Base-by-base conservation (phyloP, 768 basidiomycete species). In the Kwoniella pini region DNA sequence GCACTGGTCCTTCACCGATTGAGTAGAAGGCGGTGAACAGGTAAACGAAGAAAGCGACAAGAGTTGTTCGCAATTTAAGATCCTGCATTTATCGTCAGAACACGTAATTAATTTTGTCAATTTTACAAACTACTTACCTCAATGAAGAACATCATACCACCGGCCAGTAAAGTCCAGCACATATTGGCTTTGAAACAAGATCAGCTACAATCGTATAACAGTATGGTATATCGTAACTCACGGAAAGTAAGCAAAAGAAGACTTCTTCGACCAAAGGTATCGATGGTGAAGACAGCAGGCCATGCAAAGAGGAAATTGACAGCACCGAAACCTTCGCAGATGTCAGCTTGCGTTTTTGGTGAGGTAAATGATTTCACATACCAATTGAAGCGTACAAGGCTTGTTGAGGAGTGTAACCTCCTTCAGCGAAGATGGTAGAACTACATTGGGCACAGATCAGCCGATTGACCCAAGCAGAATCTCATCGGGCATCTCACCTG, bases 1-100 rank as follows among this genome's bases (percentile, higher is more conserved):
- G 42, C 10, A 93, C 90, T 6, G 91, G 91, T 0, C 91, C 91
- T 80, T 91, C 90, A 85, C 81, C 71, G 84, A 86, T 53, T 27
- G 27, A 31, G 48, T 57, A 57, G 27, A 50, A 49, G 10, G 36
- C 45, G 26, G 45, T 30, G 30, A 49, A 57, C 9, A 57, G 26
- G 46, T 57, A 57, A 31, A 57, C 36, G 57, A 57, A 57, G 17
- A 19, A 28, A 45, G 26, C 54, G 42, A n/a, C 26, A 55, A 28
- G 33, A 36, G 33, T 36, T 36, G 33, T 36, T 36, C 33, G 33
- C 33, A 36, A 36, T 36, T 36, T 36, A 7, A 36, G 7, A 15
- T 36, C 33, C 33, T 36, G 15, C 33, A 3, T 81, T 65, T 3
- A 72, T 83, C 48, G 84, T 62, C 39, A 42, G 40, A 7, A 42